Conservation (phyloP, 495 filamentous ascomycete species). For the Rusavskia elegans region DNA sequence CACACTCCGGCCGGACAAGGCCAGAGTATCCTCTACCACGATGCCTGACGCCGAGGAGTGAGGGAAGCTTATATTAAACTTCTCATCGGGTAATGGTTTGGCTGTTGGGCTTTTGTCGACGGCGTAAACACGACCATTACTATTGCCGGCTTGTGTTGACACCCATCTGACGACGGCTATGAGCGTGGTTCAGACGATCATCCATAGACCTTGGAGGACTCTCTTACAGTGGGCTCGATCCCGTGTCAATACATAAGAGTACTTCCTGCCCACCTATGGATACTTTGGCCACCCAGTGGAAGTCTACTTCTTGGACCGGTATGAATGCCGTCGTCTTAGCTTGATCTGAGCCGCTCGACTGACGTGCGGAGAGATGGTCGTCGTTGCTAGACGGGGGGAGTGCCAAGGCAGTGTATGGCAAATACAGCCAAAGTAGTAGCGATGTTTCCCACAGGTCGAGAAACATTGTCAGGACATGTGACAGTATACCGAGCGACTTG, state of each 20-base stretch:
- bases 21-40: background rate
- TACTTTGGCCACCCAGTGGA: background rate
- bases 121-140: background rate
- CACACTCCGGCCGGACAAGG: background rate
- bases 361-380: no score
- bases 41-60: background rate
- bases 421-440: no score
- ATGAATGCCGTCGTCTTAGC: background rate
- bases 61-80: background rate
- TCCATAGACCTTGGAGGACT: background rate
- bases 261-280: constrained; percentile 1
- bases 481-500: no score
- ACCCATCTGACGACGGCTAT: background rate
- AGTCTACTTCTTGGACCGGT: background rate
- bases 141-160: background rate
- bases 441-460: no score
- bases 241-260: background rate
- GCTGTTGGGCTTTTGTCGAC: background rate
- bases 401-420: no score
- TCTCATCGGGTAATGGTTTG: background rate
- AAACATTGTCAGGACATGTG: no score
- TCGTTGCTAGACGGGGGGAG: no score
- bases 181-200: background rate
- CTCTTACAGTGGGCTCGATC: background rate
- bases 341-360: no score